Conservation (phyloP, 495 filamentous ascomycete species). For the Haplographium delicatum region DNA sequence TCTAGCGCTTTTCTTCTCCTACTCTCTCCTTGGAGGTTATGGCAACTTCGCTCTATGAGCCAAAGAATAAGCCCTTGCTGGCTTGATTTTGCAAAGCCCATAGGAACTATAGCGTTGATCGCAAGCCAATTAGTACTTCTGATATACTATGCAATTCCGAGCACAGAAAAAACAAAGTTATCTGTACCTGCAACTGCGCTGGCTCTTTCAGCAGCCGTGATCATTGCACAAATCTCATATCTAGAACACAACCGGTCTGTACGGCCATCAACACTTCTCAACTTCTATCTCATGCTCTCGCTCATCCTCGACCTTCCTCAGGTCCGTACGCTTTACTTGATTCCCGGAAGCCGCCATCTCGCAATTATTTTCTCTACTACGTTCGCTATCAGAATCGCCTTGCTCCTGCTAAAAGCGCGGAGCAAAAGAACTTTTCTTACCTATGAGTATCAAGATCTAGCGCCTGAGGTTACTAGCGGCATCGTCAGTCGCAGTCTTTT, state of each 20-base stretch:
- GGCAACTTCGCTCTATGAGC: no score
- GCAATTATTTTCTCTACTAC: conserved; percentile 5
- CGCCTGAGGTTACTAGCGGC: background rate
- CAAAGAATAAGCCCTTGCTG: no score
- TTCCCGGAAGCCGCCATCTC: background rate
- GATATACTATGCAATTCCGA: no score
- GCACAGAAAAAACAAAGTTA: conserved; percentile 33
- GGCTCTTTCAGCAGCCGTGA: conserved; percentile 30
- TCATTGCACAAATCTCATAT: conserved; percentile 34
- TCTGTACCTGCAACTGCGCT: conserved; percentile 45
- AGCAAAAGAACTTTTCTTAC: conserved; percentile 21
- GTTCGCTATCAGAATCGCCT: conserved; percentile 6
- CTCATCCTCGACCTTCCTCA: conserved; percentile 51
- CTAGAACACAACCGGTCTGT: conserved; percentile 35
- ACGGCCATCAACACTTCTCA: conserved; percentile 50
- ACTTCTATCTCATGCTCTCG: conserved; percentile 54
- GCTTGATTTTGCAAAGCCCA: no score
- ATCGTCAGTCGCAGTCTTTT: background rate
- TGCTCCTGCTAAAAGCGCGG: conserved; percentile 7
- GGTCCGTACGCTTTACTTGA: conserved; percentile 39
- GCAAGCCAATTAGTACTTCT: no score
- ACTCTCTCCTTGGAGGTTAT: no score
- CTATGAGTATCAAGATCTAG: background rate
- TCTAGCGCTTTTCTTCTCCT: no score
- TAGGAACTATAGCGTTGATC: no score